These are phyloP conservation scores for Chamaecrista fasciculata DNA, from an alignment of 306 rosid genomes.

Conservation along the genomic window DNA sequence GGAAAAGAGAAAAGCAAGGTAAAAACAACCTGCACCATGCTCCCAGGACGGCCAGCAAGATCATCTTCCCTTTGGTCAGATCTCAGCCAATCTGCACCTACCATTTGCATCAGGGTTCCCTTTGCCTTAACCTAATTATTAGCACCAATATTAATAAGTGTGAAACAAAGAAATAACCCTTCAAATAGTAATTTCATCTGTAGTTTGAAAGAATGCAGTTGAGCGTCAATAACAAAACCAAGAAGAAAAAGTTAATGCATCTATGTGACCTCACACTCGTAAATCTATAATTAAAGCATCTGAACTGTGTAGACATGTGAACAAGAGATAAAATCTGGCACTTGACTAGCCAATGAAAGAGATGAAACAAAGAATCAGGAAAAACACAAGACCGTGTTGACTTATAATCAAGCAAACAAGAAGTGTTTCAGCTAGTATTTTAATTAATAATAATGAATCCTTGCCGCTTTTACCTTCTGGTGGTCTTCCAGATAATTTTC, in stretches of 20 bases:
- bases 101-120: constrained; percentile 84
- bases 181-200: neutral
- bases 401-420: neutral
- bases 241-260: constrained; percentile 13
- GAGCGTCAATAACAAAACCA: constrained; percentile 17
- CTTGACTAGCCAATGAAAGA: constrained; percentile 3
- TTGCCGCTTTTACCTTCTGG: constrained; percentile 55
- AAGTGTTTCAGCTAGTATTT: neutral
- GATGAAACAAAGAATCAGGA: neutral
- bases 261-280: neutral
- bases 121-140: constrained; percentile 72
- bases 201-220: constrained; percentile 4
- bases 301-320: constrained; percentile 5
- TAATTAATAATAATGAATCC: neutral
- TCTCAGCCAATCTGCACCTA: constrained; percentile 92
- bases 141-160: constrained; percentile 5
- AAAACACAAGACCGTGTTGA: neutral
- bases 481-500: constrained; percentile 65
- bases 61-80: constrained; percentile 87
- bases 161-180: neutral
- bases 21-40: constrained; percentile 77
- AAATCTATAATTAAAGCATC: constrained; percentile 20
- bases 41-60: constrained; percentile 74
- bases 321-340: constrained; percentile 9
- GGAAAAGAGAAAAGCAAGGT: constrained; percentile 3